Evolutionary conservation across 192 early-diverging fungal genomes (phyloP), one percentile per base, ranked within the genome.

Genomic region (Entomortierella chlamydospora): DNA sequence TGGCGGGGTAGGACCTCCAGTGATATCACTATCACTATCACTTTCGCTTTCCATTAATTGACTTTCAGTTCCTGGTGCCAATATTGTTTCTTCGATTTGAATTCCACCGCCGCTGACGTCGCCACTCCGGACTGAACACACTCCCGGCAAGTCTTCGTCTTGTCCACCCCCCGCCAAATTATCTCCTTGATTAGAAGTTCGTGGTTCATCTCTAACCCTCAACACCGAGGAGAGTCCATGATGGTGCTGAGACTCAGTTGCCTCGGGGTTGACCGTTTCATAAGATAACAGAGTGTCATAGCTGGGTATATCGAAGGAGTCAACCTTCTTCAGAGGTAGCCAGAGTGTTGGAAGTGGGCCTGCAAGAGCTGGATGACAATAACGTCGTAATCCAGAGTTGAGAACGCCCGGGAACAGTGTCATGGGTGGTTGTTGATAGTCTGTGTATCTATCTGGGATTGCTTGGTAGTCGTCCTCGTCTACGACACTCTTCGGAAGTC

Each of bases 371-470:
- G 93, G 93, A 39, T 93, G 88, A 33, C 84, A 85, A 45, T 92
- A 94, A 15, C 83, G 81, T 23, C 85, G 84, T 86, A 94, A 82
- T 1, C 93, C 91, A 17, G 91, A 87, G 56, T 94, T 92, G 20
- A 94, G 70, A 9, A 94, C 85, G n/a, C 93, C 93, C 15, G 87
- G 71, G 30, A 90, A 84, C 30, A 94, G 66, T 1, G 89, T 87
- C 84, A 91, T 90, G 2, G 93, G 90, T 2, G 93, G 92, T 68
- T 94, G 88, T 30, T 54, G 82, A 66, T 89, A 94, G 62, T 94
- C 91, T 9, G 93, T 94, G 49, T 83, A 91, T 37, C 85, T 71
- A 60, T 90, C 88, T 2, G 91, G 84, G 20, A 83, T 85, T 2
- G 91, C 89, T 25, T 84, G 81, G 45, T 87, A 90, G 50, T 91